Evolutionary conservation across 2,329 filamentous ascomycete species (phyloP).

Genomic region (Ophiobolus disseminans): DNA sequence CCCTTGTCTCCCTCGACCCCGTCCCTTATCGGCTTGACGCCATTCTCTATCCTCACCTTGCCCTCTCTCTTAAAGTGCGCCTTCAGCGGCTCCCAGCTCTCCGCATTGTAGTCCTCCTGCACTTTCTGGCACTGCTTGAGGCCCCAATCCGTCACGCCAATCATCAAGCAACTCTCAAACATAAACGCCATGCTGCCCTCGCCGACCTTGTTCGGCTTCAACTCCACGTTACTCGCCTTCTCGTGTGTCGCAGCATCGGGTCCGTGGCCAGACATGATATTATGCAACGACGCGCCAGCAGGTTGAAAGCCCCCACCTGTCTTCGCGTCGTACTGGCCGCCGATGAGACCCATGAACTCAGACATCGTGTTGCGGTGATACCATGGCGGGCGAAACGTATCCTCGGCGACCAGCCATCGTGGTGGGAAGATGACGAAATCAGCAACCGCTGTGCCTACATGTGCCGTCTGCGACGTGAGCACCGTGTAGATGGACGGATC

Average conservation of each 20-base stretch:
- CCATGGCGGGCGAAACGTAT: constrained; percentile 75
- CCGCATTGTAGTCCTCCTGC: constrained; percentile 76
- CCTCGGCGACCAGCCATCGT: constrained; percentile 72
- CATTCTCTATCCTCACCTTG: constrained; percentile 36
- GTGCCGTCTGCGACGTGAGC: constrained; percentile 66
- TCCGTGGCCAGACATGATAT: constrained; percentile 76
- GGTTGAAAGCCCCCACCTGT: constrained; percentile 66
- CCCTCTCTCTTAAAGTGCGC: constrained; percentile 51
- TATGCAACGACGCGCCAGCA: constrained; percentile 71
- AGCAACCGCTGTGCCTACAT: constrained; percentile 64
- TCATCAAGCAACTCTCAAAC: constrained; percentile 72
- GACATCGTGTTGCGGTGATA: constrained; percentile 75
- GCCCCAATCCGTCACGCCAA: constrained; percentile 76
- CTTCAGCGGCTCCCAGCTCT: constrained; percentile 74
- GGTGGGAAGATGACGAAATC: constrained; percentile 79
- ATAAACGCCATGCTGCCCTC: constrained; percentile 72
- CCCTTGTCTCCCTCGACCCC: background rate
- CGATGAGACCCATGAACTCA: constrained; percentile 72
- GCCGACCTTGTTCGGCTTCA: constrained; percentile 66
- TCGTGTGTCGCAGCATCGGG: constrained; percentile 67
- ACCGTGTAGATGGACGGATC: constrained; percentile 73
- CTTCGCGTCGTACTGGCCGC: constrained; percentile 68
- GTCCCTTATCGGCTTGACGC: constrained; percentile 14
- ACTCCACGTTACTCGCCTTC: constrained; percentile 62
- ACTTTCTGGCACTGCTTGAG: constrained; percentile 73